Base-by-base conservation (phyloP, 768 basidiomycete species). In the Sutorius australiensis region DNA sequence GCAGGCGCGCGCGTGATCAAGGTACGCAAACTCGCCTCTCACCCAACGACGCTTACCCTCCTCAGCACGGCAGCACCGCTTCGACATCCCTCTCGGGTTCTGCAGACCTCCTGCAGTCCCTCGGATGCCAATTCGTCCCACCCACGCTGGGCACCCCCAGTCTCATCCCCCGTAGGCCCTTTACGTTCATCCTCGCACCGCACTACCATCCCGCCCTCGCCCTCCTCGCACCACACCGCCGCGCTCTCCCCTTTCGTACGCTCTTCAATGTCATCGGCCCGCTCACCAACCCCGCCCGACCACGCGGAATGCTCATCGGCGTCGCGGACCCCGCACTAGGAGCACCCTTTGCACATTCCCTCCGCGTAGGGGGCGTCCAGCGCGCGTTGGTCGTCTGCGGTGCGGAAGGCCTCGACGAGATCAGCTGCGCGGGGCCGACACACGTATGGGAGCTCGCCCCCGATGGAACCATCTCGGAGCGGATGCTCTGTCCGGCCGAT, bases 181-280 rank as follows among this genome's bases (percentile, higher is more conserved):
- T 99, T 72, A 83, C 85, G 3, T 98, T 95, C 79, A 86, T 99
- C 67, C 84, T 95, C 55, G 97, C 92, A 0, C 87, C 93, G 0
- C 87, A 95, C 66, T 98, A 93, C 71, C 94, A 98, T 70, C 95
- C 95, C 1, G 70, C 87, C 0, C 78, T 98, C 43, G 90, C 88
- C 6, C 72, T 80, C 51, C 77, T 98, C 58, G 88, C 87, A 0
- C 93, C 95, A 0, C 81, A 87, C 64, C 87, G 95, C 50, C 89
- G 87, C 62, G 73, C 83, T 0, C 81, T 98, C 48, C 92, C 93
- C 42, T 98, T 95, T 75, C 87, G 94, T 42, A 98, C 95, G 9
- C 86, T 99, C 75, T 98, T 97, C 80, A 98, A 99, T 72, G 74
- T 94, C 53, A 78, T 98, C 31, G 95, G 97, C 0, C 97, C 95